phyloP scores from a whole-genome alignment of 2,329 filamentous ascomycete genomes.

The Colletotrichum euphorbiae region DNA sequence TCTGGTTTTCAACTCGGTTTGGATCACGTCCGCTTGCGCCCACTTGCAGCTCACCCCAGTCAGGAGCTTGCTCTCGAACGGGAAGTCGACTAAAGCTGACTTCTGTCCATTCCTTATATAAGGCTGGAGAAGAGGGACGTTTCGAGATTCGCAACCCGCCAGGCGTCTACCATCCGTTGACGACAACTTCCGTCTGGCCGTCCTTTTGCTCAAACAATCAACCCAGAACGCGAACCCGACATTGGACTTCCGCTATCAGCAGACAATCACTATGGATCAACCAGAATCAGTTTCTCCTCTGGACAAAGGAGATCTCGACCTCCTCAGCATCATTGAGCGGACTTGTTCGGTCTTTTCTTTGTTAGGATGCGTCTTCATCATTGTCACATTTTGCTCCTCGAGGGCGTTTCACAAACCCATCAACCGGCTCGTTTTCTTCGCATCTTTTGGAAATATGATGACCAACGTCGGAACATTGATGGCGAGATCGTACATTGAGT shows the following conservation, averaged over 20 bases:
- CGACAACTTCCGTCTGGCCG: background rate
- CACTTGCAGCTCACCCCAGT: conserved; percentile 22
- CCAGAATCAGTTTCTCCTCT: conserved; percentile 14
- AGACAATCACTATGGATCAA: conserved; percentile 14
- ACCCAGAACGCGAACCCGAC: background rate
- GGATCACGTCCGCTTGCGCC: conserved; percentile 11
- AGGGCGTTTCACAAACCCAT: conserved; percentile 85
- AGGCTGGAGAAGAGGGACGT: conserved; percentile 1
- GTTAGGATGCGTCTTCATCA: conserved; percentile 76
- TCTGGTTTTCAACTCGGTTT: background rate
- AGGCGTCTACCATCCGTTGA: background rate
- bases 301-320: conserved; percentile 56
- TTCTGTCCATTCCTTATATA: background rate
- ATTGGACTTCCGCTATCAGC: background rate
- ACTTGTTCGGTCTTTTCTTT: conserved; percentile 78
- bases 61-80: conserved; percentile 16
- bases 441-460: conserved; percentile 83
- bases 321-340: conserved; percentile 74
- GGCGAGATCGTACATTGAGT: conserved; percentile 68
- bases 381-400: conserved; percentile 76
- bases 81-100: background rate
- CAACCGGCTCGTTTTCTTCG: conserved; percentile 86
- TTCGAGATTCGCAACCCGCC: conserved; percentile 9
- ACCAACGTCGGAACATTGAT: conserved; percentile 82
- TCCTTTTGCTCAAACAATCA: background rate